Conservation (phyloP, 148 eudicot species). For the Camellia lanceoleosa region DNA sequence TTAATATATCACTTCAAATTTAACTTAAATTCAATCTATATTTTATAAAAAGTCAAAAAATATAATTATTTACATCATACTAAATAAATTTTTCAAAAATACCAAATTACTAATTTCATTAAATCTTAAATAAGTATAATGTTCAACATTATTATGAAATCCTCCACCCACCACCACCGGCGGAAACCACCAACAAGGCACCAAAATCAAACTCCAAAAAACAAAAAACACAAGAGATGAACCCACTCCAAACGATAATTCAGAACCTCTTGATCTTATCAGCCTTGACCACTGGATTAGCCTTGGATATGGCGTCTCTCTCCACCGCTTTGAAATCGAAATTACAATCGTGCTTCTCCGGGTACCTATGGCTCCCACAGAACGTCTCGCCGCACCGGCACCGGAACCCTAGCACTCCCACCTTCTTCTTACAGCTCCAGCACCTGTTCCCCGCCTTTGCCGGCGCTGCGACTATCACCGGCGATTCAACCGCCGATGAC, state of each 20-base stretch:
- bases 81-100: too few species aligned
- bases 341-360: conserved; percentile 12
- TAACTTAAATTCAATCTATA: too few species aligned
- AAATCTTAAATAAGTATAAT: too few species aligned
- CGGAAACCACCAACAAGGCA: too few species aligned
- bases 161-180: too few species aligned
- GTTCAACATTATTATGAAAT: too few species aligned
- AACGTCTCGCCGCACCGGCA: conserved; percentile 53
- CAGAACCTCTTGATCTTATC: conserved; percentile 13
- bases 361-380: conserved; percentile 31
- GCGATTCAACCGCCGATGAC: not conserved
- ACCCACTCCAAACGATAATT: not conserved
- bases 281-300: conserved; percentile 16
- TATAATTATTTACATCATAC: too few species aligned
- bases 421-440: conserved; percentile 57
- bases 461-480: not conserved
- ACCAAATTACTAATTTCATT: too few species aligned
- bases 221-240: not conserved
- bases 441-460: conserved; percentile 35
- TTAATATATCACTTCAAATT: too few species aligned
- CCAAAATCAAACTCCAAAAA: not conserved
- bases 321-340: conserved; percentile 13
- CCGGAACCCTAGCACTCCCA: conserved; percentile 55
- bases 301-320: not conserved
- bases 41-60: too few species aligned